A percentile compares a stretch with the other conserved stretches of the same genome.
Evolutionary conservation across 352 stramenopile genomes (phyloP).

Genomic region (Phytophthora hibernalis): DNA sequence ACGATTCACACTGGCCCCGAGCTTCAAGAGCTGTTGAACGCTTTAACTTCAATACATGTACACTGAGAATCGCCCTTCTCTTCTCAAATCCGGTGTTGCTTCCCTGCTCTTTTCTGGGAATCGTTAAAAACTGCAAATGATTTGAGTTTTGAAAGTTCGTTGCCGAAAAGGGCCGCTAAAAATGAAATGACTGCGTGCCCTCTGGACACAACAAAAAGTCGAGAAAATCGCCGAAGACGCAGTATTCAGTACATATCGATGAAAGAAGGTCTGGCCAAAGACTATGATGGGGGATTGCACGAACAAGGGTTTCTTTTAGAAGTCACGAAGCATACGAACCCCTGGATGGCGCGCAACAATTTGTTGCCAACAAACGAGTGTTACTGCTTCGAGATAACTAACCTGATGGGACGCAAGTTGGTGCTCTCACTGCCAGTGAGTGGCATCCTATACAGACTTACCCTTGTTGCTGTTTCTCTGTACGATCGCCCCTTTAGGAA

Average conservation of each 20-base stretch:
- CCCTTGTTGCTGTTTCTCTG: slow-evolving; percentile 20
- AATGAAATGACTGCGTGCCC: slow-evolving; percentile 7
- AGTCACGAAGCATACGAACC: neutral
- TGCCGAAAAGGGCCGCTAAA: slow-evolving; percentile 1
- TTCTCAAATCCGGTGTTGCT: slow-evolving; percentile 29
- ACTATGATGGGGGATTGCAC: neutral
- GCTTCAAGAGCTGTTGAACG: slow-evolving; percentile 21
- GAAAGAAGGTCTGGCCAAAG: neutral
- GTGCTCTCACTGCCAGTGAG: too few relatives aligned
- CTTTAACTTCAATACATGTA: slow-evolving; percentile 17
- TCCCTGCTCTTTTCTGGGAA: slow-evolving; percentile 22
- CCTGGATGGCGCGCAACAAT: neutral
- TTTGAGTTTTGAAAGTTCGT: neutral
- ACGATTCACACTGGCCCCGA: slow-evolving; percentile 1
- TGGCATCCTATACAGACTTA: slow-evolving; percentile 20
- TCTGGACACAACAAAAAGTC: neutral
- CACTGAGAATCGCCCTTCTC: slow-evolving; percentile 8
- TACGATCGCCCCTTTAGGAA: slow-evolving; percentile 13
- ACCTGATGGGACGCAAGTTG: slow-evolving; percentile 20
- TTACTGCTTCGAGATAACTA: slow-evolving; percentile 10
- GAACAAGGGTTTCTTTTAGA: neutral
- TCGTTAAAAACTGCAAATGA: slow-evolving; percentile 14
- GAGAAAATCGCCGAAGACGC: neutral
- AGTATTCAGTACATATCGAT: too few relatives aligned
- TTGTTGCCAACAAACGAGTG: slow-evolving; percentile 2